Base-by-base conservation (phyloP, 805 yeast genomes). In the Kodamaea leandrae region DNA sequence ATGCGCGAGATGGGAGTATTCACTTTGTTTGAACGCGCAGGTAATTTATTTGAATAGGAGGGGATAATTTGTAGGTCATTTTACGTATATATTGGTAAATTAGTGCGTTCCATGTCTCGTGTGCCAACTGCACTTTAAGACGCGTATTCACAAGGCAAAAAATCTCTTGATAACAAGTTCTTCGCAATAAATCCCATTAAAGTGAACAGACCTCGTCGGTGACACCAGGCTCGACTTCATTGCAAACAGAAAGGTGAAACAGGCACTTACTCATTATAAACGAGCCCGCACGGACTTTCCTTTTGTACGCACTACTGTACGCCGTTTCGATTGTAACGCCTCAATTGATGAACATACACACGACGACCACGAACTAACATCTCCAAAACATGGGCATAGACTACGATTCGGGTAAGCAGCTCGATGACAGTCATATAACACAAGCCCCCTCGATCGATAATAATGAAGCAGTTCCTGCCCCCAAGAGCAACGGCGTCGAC, bases 331-430 rank as follows among this genome's bases (percentile, higher is more conserved):
- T 14, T 25, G 28, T 16, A 13, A n/a, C 16, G 6, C 10, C 7
- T 10, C 13, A 14, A 27, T 27, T 14, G 32, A 27, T 27, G 32
- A 27, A 13, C 17, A 27, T 5, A n/a, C 17, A 27, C 17, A 27
- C 16, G 6, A 27, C 32, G 5, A 14, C 32, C 13, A 27, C 17
- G 17, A 27, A 14, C 9, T 27, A 27, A 17, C 13, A 27, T 16
- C 9, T 13, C 32, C 32, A 13, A 27, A 30, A 17, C 21, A 30
- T 30, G 33, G 21, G 13, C 4, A 30, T 17, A 30, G 33, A 30
- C 33, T 6, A 30, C 16, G 10, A 14, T 12, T 17, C 33, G 33
- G 14, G 33, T 6, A 30, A 14, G 14, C 29, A 26, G 21, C 33
- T 30, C 33, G 33, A 30, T 5, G 13, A 17, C 9, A 15, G 21